phyloP scores from a whole-genome alignment of 2,329 filamentous ascomycete species.

The Cordyceps sp. region DNA sequence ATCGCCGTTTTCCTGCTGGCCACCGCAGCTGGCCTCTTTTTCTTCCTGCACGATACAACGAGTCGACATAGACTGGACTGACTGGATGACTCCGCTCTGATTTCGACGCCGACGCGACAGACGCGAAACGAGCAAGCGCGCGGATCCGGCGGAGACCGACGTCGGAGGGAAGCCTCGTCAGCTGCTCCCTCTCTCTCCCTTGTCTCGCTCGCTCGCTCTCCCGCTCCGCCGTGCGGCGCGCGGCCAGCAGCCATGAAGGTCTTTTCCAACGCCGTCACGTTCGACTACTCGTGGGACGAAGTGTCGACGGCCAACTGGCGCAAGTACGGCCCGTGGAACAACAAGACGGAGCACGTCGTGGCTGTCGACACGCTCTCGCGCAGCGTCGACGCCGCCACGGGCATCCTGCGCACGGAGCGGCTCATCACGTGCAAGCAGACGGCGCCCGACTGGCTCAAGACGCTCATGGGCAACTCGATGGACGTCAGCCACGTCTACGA shows the following conservation, averaged over 20 bases:
- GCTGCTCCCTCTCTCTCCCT: too few species aligned
- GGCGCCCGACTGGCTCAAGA: slow-evolving; percentile 65
- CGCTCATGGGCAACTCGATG: slow-evolving; percentile 54
- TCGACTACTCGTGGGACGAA: slow-evolving; percentile 97
- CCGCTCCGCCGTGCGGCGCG: too few species aligned
- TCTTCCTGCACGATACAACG: too few species aligned
- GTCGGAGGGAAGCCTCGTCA: too few species aligned
- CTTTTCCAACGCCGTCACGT: slow-evolving; percentile 78
- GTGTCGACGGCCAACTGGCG: slow-evolving; percentile 96
- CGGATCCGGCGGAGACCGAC: too few species aligned
- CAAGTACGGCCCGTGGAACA: slow-evolving; percentile 98
- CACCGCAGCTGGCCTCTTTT: too few species aligned
- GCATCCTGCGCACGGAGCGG: slow-evolving; percentile 44
- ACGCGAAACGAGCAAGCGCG: too few species aligned
- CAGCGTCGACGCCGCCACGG: slow-evolving; percentile 34
- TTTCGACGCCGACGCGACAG: too few species aligned
- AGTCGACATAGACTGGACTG: too few species aligned
- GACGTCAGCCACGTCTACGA: slow-evolving; percentile 86
- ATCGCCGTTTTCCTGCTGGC: too few species aligned
- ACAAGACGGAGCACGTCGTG: slow-evolving; percentile 92
- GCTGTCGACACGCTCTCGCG: slow-evolving; percentile 87
- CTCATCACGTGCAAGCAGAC: slow-evolving; percentile 45
- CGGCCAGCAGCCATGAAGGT: slow-evolving; percentile 91
- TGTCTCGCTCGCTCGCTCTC: too few species aligned
- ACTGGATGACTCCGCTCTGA: too few species aligned